Conservation (phyloP, 306 rosid genomes). For the Lotus japonicus region DNA sequence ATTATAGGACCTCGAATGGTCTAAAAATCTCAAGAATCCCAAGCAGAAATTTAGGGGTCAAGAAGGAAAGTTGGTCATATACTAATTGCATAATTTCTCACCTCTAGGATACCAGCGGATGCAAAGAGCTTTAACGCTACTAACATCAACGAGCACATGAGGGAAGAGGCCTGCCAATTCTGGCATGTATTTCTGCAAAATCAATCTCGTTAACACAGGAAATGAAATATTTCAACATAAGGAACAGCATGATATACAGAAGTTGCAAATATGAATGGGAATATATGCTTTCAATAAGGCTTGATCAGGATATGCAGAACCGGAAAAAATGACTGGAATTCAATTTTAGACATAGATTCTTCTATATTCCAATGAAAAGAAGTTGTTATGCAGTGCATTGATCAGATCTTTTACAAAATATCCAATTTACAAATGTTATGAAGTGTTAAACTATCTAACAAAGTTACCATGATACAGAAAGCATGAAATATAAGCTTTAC, state of each 20-base stretch:
- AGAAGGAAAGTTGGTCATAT: background rate
- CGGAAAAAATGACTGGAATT: background rate
- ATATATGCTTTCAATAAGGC: background rate
- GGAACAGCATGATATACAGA: background rate
- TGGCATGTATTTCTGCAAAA: slow-evolving; percentile 92
- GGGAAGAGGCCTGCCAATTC: slow-evolving; percentile 84
- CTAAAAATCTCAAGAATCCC: background rate
- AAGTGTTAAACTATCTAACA: background rate
- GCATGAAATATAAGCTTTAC: no score
- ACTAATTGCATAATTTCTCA: slow-evolving; percentile 21
- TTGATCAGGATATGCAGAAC: background rate
- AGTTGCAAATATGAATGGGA: slow-evolving; percentile 1
- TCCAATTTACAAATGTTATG: background rate
- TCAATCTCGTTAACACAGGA: background rate
- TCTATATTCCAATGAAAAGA: background rate
- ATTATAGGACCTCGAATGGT: background rate
- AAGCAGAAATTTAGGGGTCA: no score
- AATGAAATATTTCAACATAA: slow-evolving; percentile 5
- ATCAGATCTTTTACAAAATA: background rate
- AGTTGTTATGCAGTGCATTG: background rate
- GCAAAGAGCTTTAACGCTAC: slow-evolving; percentile 82
- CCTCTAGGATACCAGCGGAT: slow-evolving; percentile 92
- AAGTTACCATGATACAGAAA: background rate
- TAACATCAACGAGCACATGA: slow-evolving; percentile 93
- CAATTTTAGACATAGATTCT: background rate